Conservation (phyloP, 1,284 basidiomycete species). For the Ganoderma lingzhi region DNA sequence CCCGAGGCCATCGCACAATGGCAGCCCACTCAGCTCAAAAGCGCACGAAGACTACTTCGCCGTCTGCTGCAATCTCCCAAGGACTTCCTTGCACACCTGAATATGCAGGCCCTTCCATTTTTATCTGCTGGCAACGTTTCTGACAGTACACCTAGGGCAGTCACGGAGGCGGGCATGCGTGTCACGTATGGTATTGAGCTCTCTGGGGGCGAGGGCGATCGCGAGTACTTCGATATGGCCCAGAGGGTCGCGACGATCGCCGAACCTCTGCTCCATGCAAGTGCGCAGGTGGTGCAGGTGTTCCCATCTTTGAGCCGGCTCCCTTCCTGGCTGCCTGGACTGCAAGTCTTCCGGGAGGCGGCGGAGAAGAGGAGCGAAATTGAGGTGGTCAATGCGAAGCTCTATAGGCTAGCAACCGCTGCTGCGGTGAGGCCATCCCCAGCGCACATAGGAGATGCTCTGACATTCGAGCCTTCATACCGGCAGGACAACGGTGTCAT, state of each 20-base stretch:
- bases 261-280: background rate
- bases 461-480: background rate
- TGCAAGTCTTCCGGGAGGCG: background rate
- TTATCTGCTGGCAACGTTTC: background rate
- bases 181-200: conserved; percentile 1
- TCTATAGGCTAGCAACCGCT: background rate
- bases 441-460: background rate
- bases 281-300: background rate
- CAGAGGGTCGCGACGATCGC: background rate
- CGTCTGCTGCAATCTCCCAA: background rate
- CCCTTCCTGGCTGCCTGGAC: background rate
- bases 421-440: background rate
- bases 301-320: background rate
- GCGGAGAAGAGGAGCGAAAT: background rate
- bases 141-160: background rate
- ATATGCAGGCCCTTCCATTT: background rate
- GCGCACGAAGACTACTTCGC: background rate
- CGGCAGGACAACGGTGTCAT: background rate
- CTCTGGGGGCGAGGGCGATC: background rate
- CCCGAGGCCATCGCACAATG: background rate
- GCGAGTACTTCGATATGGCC: conserved; percentile 1
- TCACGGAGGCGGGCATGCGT: background rate
- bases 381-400: background rate
- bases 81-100: conserved; percentile 2
- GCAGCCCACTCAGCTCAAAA: background rate